Evolutionary conservation across 2,329 filamentous ascomycete genomes (phyloP), one percentile per base, ranked within the genome.

Genomic region (Epichloe hybrida): DNA sequence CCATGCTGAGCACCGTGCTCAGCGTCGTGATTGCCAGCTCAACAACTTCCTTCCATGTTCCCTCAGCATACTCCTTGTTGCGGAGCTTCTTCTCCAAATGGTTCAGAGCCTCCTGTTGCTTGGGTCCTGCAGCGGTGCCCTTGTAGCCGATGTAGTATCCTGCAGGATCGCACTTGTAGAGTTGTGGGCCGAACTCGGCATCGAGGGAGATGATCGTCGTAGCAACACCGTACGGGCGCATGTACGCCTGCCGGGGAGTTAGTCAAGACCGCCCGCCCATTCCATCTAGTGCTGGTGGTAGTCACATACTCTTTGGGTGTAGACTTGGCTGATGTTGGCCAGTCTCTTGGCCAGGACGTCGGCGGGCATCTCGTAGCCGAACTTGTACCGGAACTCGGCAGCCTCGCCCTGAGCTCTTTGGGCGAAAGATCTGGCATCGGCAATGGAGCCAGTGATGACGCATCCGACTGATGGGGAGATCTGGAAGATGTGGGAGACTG

Each of bases 1-100:
- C 93, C 69, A 97, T 95, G 71, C 91, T 96, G 57, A 98, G 78
- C 54, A 98, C 90, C 37, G 87, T 95, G 79, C 90, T 95, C 68
- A 98, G 74, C 7, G 93, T 91, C 43, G 88, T 87, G 68, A 98
- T 98, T 53, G 88, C 93, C 62, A 97, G 77, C 76, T 98, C 93
- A 47, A 98, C 91, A 46, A 98, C 93, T 54, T 98, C 93, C 70
- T 95, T 88, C 93, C 93, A 98, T 64, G 75, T 83, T 54, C 93
- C 93, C 52, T 93, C 86, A 38, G 91, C 93, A 62, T 79, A 77
- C 64, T 97, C 90, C 82, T 96, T 96, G 83, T 95, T 96, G 76
- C 96, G 95, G 70, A 98, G 82, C 79, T 97, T 97, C 84, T 97
- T 97, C 80, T 98, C 93, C 53, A 98, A 77, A 69, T 95, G 89